Evolutionary conservation across 768 basidiomycete genomes (phyloP).

Genomic region (Mycena rebaudengoi): DNA sequence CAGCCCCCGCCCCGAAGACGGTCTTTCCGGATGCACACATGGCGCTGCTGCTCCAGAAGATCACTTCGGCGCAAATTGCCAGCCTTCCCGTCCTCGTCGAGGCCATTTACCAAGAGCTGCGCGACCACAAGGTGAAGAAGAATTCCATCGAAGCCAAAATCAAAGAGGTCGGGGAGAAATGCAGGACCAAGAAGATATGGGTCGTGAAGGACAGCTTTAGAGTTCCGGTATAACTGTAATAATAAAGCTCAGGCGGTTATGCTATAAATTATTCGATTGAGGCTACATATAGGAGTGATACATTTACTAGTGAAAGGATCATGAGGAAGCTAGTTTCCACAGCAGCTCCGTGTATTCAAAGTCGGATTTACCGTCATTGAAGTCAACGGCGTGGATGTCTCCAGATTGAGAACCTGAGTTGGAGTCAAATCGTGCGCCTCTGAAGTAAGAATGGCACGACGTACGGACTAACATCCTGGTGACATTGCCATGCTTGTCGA

Average conservation of each 20-base stretch:
- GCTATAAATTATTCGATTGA: conserved; percentile 8
- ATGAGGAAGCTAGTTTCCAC: conserved; percentile 58
- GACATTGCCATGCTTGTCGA: conserved; percentile 58
- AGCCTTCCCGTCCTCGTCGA: conserved; percentile 77
- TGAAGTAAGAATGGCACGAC: conserved; percentile 36
- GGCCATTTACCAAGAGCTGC: conserved; percentile 74
- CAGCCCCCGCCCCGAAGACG: conserved; percentile 54
- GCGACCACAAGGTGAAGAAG: conserved; percentile 79
- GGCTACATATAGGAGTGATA: conserved; percentile 46
- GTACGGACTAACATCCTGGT: conserved; percentile 75
- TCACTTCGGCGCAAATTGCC: conserved; percentile 64
- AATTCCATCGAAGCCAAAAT: conserved; percentile 85
- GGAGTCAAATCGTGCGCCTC: not conserved
- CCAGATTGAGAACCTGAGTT: conserved; percentile 57
- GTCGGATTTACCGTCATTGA: conserved; percentile 43
- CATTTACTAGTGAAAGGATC: conserved; percentile 22
- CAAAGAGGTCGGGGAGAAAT: conserved; percentile 78
- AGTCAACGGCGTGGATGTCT: conserved; percentile 53
- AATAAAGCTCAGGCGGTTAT: not conserved
- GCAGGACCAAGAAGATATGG: conserved; percentile 79
- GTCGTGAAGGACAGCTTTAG: conserved; percentile 59
- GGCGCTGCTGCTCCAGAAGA: conserved; percentile 67
- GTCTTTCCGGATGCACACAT: conserved; percentile 76
- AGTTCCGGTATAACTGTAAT: conserved; percentile 21
- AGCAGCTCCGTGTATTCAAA: conserved; percentile 49